These are phyloP conservation scores for Meredithiella fracta DNA, from an alignment of 2,329 filamentous ascomycete genomes.

Conservation along the genomic window DNA sequence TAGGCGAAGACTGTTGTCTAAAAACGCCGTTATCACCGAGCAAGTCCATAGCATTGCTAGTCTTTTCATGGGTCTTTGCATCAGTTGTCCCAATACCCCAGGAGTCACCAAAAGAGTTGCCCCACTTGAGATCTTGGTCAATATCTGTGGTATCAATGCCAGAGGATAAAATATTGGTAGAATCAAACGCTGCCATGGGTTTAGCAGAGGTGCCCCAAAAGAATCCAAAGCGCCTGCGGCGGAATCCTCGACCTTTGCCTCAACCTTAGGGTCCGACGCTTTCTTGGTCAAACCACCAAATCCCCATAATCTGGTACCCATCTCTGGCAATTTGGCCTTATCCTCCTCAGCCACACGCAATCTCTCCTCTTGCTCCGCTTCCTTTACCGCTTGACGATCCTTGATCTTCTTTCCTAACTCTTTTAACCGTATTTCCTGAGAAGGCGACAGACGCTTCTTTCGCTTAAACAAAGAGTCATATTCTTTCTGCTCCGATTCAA, in stretches of 20 bases:
- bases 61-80: constrained; percentile 1
- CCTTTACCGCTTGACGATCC: constrained; percentile 16
- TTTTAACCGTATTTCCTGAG: constrained; percentile 29
- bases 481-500: constrained; percentile 18
- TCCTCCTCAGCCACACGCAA: constrained; percentile 16
- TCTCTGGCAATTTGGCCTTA: constrained; percentile 21
- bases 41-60: not conserved
- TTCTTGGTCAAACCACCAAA: constrained; percentile 3
- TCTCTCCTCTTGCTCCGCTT: constrained; percentile 13
- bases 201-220: constrained; percentile 5
- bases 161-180: not conserved
- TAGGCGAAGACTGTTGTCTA: not conserved
- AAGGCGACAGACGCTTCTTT: constrained; percentile 32
- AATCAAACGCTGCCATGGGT: not conserved
- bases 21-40: not conserved
- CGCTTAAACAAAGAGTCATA: constrained; percentile 29
- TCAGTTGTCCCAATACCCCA: constrained; percentile 10
- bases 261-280: not conserved
- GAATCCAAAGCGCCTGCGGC: constrained; percentile 5
- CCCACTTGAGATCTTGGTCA: not conserved
- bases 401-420: constrained; percentile 22
- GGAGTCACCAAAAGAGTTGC: constrained; percentile 9
- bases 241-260: not conserved
- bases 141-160: not conserved
- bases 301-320: constrained; percentile 2